Conservation (phyloP, 2,329 filamentous ascomycete species). For the Geosmithia morbida region DNA sequence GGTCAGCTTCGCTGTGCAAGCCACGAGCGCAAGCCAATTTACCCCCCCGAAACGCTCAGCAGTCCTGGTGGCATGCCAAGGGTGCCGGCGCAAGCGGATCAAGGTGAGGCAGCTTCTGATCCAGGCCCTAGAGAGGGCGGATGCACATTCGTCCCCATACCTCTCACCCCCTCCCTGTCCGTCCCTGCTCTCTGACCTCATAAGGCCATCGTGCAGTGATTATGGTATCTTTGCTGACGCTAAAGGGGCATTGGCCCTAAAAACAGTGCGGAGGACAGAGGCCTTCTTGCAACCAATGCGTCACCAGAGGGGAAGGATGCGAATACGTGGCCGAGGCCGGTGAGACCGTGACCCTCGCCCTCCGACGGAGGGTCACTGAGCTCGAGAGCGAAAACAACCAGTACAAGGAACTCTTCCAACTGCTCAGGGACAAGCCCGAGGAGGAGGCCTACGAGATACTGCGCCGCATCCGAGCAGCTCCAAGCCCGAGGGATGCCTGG, state of each 20-base stretch:
- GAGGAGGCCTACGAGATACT: conserved; percentile 1
- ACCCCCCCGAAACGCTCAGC: neutral
- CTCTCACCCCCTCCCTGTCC: neutral
- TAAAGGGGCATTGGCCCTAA: neutral
- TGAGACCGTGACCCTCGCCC: neutral
- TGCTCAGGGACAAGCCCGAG: neutral
- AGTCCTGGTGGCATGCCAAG: neutral
- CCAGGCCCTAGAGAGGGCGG: too few species aligned
- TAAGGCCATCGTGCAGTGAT: too few species aligned
- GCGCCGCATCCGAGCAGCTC: neutral
- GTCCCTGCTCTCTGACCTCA: neutral
- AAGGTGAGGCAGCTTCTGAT: neutral
- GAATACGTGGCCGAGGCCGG: neutral
- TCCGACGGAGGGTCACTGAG: neutral
- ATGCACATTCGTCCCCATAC: neutral
- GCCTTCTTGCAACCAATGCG: neutral
- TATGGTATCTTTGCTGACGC: neutral
- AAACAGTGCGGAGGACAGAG: conserved; percentile 1
- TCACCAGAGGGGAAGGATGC: neutral
- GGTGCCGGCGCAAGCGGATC: neutral
- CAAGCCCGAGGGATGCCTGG: neutral
- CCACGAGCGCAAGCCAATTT: neutral
- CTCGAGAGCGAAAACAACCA: neutral
- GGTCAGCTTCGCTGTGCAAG: neutral
- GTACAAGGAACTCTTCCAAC: conserved; percentile 1